Conservation (phyloP, 192 early-diverging fungal genomes). For the Piromyces finnis region DNA sequence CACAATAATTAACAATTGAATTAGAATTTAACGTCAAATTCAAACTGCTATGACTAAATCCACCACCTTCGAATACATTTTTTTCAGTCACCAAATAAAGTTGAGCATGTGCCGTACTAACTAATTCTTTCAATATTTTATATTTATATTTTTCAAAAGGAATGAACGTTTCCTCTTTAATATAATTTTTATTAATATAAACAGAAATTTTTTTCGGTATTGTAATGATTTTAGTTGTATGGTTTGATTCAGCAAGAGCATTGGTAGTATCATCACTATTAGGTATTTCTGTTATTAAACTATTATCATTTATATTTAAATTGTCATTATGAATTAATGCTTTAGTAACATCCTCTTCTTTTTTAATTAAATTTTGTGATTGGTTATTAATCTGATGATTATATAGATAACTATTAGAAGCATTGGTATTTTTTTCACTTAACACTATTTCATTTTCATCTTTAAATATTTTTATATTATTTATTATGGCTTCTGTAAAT, state of each 20-base stretch:
- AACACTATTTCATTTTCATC: neutral
- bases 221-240: neutral
- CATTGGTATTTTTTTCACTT: no score
- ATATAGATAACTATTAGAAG: no score
- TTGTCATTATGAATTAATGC: no score
- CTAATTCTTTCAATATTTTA: neutral
- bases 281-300: no score
- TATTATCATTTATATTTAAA: no score
- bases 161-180: neutral
- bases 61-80: neutral
- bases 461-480: neutral
- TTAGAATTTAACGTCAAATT: neutral
- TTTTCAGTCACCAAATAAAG: neutral
- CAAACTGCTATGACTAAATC: neutral
- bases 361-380: no score
- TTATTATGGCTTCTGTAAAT: neutral
- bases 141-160: neutral
- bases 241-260: no score
- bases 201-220: neutral
- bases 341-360: no score
- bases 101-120: neutral
- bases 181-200: neutral
- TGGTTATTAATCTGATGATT: no score
- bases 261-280: no score
- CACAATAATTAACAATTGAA: neutral